Base-by-base conservation (phyloP, 2,329 filamentous ascomycete genomes). In the Alternaria atra region DNA sequence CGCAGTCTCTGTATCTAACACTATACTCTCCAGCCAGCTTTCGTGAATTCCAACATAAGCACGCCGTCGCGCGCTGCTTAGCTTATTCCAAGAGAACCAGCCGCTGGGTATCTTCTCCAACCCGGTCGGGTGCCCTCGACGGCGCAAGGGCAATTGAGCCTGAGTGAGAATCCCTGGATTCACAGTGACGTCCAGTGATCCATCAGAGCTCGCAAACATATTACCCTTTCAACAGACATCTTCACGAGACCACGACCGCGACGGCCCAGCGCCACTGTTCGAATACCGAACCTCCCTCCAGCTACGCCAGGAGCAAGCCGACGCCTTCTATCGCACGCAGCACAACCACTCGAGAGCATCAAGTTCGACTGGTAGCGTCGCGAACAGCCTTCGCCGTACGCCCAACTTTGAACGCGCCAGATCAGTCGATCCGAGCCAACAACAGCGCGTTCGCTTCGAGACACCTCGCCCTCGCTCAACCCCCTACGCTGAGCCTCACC, bases 321-420 rank as follows among this genome's bases (percentile, higher is more conserved):
- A 72, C 54, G 71, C 75, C 46, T 75, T 70, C 67, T 74, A 76
- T 59, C 73, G 72, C 59, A 67, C 71, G 39, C 69, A 75, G 55
- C 71, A 76, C 68, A 72, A 76, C 60, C 73, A 70, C 65, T 83
- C 82, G 67, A 83, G 82, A 68, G 82, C 83, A 17, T 83, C 84
- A 27, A 86, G 83, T 66, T 84, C 84, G 29, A 82, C 84, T 25
- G 84, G 81, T 58, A 86, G 84, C 70, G 76, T 70, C 17, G 69
- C 79, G 25, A 82, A 81, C 71, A 83, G 81, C 51, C 79, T 88
- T 60, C 83, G 86, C 67, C 83, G 87, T 69, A 85, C 84, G 13
- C 82, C 85, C 25, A 80, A 81, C 66, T 82, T 85, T 65, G 78
- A 77, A 63, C 81, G 78, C 66, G 74, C 69, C 20, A 79, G 80